Evolutionary conservation across 2,329 filamentous ascomycete species (phyloP), one percentile per base, ranked within the genome.

Genomic region (Botrytis byssoidea): DNA sequence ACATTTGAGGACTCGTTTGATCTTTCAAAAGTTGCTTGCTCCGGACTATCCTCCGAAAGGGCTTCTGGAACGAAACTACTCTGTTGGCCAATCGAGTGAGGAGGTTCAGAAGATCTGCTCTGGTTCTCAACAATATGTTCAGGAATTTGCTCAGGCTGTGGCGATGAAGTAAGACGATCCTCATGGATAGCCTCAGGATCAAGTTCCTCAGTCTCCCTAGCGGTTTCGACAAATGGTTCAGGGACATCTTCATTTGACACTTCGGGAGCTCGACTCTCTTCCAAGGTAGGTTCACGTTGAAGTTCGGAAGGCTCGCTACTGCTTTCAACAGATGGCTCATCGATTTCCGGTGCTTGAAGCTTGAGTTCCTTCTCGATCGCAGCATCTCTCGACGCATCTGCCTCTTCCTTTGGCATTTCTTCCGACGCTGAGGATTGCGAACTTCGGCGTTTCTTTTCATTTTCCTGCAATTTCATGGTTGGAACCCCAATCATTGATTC

Each of bases 381-480:
- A 70, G n/a, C n/a, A 35, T 61, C 55, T n/a, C 32, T n/a, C 4
- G 37, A 44, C 12, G 44, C 10, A 46, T 61, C 42, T 22, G 22
- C 25, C 40, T 70, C 51, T 16, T 70, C 57, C 32, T 35, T 55
- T 18, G 42, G 14, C 32, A 57, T 67, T n/a, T 67, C 51, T 16
- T 71, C 40, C 5, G 69, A 37, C 25, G 29, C 25, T 18, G 42
- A 51, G 16, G 60, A 68, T 61, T 61, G 63, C 46, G 64, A 42
- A 46, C 70, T 71, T 46, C 69, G 72, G 57, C 70, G 70, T 46
- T 78, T 75, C 68, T 76, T 75, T 44, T 77, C 75, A 18, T 84
- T 83, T 74, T 69, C 75, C 67, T 75, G 74, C 22, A 72, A 65
- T 63, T 74, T 64, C 20, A 8, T 9, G 35, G 18, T 35, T 18